Percentiles rank a stretch among this genome's conserved stretches.
Evolutionary conservation across 495 filamentous ascomycete genomes (phyloP).

Genomic region (Clohesyomyces aquaticus): DNA sequence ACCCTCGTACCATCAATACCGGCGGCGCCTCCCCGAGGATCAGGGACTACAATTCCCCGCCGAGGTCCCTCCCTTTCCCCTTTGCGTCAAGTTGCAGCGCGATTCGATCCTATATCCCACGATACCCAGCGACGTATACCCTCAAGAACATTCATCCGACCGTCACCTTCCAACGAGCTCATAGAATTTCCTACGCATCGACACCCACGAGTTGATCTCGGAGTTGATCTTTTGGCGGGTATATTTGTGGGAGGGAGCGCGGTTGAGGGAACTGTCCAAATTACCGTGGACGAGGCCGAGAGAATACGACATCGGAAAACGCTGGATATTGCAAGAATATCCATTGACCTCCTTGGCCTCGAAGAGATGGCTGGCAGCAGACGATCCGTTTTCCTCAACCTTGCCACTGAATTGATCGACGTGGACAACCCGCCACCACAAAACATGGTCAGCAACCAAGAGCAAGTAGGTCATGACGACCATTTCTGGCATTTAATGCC

Average conservation of each 20-base stretch:
- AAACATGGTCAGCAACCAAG: constrained; percentile 52
- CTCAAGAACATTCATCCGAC: constrained; percentile 44
- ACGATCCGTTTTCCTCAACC: constrained; percentile 54
- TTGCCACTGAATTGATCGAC: constrained; percentile 58
- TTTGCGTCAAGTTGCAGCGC: constrained; percentile 38
- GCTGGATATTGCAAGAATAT: constrained; percentile 51
- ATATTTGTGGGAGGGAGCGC: constrained; percentile 50
- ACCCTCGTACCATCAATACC: constrained; percentile 18
- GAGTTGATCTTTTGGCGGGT: constrained; percentile 46
- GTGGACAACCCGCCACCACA: constrained; percentile 54
- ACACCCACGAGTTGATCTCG: constrained; percentile 46
- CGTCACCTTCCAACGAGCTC: constrained; percentile 42
- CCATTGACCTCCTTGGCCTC: constrained; percentile 56
- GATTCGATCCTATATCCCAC: constrained; percentile 41
- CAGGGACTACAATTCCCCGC: constrained; percentile 41
- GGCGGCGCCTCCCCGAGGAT: constrained; percentile 30
- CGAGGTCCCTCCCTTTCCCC: constrained; percentile 44
- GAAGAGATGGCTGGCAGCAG: constrained; percentile 52
- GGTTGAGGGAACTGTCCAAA: constrained; percentile 48
- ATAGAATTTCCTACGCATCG: constrained; percentile 45
- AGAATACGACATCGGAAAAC: constrained; percentile 39
- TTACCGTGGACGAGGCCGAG: constrained; percentile 47
- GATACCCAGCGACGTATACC: constrained; percentile 43
- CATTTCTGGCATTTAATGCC: constrained; percentile 54
- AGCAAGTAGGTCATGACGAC: constrained; percentile 43